Evolutionary conservation across 768 basidiomycete species (phyloP).

Genomic region (Pulveroboletus sp.): DNA sequence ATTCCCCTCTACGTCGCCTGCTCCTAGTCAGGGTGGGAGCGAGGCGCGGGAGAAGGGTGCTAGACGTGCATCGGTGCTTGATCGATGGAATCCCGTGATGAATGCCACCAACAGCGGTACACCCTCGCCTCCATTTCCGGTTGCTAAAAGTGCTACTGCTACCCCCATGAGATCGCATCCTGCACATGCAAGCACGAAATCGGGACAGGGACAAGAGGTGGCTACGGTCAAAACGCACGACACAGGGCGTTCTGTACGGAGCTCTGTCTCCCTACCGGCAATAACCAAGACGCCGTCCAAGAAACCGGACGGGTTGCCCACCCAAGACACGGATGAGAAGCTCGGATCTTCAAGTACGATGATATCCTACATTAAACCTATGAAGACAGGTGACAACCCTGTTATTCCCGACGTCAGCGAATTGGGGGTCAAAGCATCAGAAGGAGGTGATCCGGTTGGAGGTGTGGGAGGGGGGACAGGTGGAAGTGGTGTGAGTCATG

Average conservation of each 20-base stretch:
- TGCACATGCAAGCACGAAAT: constrained; percentile 29
- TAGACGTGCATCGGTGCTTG: constrained; percentile 53
- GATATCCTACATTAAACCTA: constrained; percentile 59
- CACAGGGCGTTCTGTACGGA: constrained; percentile 36
- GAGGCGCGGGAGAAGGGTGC: constrained; percentile 38
- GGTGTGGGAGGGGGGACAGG: constrained; percentile 5
- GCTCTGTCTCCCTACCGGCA: constrained; percentile 40
- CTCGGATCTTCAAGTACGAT: constrained; percentile 77
- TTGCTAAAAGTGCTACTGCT: constrained; percentile 39
- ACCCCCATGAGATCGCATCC: constrained; percentile 41
- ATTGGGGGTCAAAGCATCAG: constrained; percentile 38
- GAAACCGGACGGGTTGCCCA: constrained; percentile 20
- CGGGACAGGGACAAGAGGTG: constrained; percentile 19
- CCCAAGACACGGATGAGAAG: constrained; percentile 33
- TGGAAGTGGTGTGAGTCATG: constrained; percentile 13
- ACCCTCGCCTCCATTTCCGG: constrained; percentile 35
- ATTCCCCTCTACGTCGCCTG: constrained; percentile 28
- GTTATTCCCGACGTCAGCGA: constrained; percentile 35
- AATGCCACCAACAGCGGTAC: constrained; percentile 27
- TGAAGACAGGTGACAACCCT: constrained; percentile 46
- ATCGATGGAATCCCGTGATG: constrained; percentile 61
- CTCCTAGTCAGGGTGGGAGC: constrained; percentile 32
- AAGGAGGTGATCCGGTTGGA: constrained; percentile 44
- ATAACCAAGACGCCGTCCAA: constrained; percentile 29
- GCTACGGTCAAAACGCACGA: constrained; percentile 29